Base-by-base conservation (phyloP, 441 rosid species). In the Viola pubescens region DNA sequence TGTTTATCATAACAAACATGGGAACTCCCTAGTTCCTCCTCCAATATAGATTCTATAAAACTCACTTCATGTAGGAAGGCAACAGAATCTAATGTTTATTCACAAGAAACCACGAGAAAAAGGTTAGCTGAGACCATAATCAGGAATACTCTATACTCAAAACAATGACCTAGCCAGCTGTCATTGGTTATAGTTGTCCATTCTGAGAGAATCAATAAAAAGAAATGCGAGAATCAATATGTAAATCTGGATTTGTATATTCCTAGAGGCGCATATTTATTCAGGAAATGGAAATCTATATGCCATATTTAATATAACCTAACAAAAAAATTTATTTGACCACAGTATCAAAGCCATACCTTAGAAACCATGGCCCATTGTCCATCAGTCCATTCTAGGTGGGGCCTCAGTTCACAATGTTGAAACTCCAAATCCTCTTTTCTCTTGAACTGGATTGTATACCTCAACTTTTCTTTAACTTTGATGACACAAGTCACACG, bases 341-440 rank as follows among this genome's bases (percentile, higher is more conserved):
- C 10, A 0, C 19, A n/a, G 39, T 55, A 7, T 12, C 54, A 26
- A 14, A 12, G 56, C 10, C 68, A 49, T 68, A 75, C 77, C 76
- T 14, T 53, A 11, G 74, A 40, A 61, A 62, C 57, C 48, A 39
- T 6, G 54, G 77, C 49, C 95, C 97, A 90, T 54, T 73, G 64
- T 48, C 89, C 87, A 62, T 71, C 60, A 57, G 73, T 68, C 91
- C 91, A 82, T 19, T 90, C 94, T 59, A 79, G 86, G 74, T 84
- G 86, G 14, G 66, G 68, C 76, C 97, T 79, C 69, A 88, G 68
- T 4, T 79, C 79, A 54, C 78, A 70, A 53, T 75, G 88, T 53
- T 67, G 63, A 62, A 71, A 87, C 68, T 63, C 77, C 56, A 87
- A 54, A 60, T 68, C 77, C 72, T 82, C 94, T 10, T 73, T 62